A percentile compares a stretch with the other conserved stretches of the same genome.
Evolutionary conservation across 768 basidiomycete species (phyloP).

Genomic region (Xerocomellus intermedius): DNA sequence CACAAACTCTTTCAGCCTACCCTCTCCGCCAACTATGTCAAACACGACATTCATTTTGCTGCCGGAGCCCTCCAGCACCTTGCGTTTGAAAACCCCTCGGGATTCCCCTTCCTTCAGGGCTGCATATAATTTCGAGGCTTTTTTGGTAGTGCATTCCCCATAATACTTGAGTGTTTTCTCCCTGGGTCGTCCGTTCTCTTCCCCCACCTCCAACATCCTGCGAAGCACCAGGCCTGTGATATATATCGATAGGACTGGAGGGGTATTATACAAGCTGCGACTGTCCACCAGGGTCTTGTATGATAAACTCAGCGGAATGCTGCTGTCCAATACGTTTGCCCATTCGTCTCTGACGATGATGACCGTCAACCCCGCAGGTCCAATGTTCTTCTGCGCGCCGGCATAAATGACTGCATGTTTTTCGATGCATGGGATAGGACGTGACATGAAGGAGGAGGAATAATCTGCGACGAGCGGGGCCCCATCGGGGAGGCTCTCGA

Average conservation of each 20-base stretch:
- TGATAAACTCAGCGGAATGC: slow-evolving; percentile 75
- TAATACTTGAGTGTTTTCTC: slow-evolving; percentile 68
- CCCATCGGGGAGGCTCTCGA: slow-evolving; percentile 59
- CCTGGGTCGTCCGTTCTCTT: slow-evolving; percentile 12
- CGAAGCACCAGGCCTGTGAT: slow-evolving; percentile 82
- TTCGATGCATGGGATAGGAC: slow-evolving; percentile 82
- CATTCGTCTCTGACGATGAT: slow-evolving; percentile 95
- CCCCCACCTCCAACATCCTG: slow-evolving; percentile 47
- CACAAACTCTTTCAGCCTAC: slow-evolving; percentile 70
- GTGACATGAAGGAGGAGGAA: slow-evolving; percentile 95
- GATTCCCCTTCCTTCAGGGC: slow-evolving; percentile 68
- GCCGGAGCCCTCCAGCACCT: slow-evolving; percentile 70
- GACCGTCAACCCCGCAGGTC: slow-evolving; percentile 90
- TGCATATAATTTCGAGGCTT: slow-evolving; percentile 75
- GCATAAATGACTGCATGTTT: slow-evolving; percentile 95
- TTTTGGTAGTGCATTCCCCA: slow-evolving; percentile 63
- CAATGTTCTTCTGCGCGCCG: slow-evolving; percentile 97
- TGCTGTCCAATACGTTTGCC: slow-evolving; percentile 63
- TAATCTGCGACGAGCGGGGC: slow-evolving; percentile 92
- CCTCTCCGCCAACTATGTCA: slow-evolving; percentile 71
- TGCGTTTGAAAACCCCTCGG: slow-evolving; percentile 65
- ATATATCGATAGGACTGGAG: slow-evolving; percentile 88
- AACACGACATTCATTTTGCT: slow-evolving; percentile 99
- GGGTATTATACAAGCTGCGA: slow-evolving; percentile 87
- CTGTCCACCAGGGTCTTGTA: slow-evolving; percentile 82